Conservation (phyloP, 106 monocot genomes). For the Dendrobium officinale region DNA sequence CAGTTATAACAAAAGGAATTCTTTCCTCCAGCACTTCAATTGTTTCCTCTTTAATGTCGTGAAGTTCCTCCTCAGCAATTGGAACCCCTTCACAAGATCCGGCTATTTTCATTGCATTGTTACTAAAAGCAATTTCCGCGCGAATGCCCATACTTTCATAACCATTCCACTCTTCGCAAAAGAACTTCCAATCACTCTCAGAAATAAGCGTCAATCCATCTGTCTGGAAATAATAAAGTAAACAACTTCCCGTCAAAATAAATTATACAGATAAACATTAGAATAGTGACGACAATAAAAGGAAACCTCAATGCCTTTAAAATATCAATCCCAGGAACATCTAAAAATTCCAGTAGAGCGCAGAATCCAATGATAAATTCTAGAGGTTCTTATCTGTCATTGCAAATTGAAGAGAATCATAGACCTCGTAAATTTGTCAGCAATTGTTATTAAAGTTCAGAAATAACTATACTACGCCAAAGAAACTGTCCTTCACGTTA, state of each 20-base stretch:
- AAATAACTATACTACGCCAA: no score
- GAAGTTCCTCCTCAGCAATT: slow-evolving; percentile 30
- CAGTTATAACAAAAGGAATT: slow-evolving; percentile 49
- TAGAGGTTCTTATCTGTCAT: background rate
- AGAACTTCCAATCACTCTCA: slow-evolving; percentile 79
- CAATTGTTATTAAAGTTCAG: background rate
- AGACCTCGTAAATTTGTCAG: background rate
- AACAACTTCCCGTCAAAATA: background rate
- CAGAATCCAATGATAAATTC: background rate
- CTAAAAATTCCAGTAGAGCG: background rate
- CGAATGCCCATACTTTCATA: slow-evolving; percentile 52
- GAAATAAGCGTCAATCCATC: slow-evolving; percentile 69
- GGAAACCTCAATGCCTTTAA: background rate
- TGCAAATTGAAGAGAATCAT: background rate
- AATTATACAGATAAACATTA: background rate
- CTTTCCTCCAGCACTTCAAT: slow-evolving; percentile 31
- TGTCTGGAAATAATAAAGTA: slow-evolving; percentile 31
- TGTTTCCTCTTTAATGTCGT: slow-evolving; percentile 31
- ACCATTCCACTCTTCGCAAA: slow-evolving; percentile 91
- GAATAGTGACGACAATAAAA: background rate
- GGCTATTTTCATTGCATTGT: slow-evolving; percentile 21
- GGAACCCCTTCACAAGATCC: slow-evolving; percentile 40
- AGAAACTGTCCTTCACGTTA: no score
- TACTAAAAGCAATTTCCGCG: slow-evolving; percentile 57
- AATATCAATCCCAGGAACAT: background rate